Evolutionary conservation across 192 early-diverging fungal species (phyloP).

Genomic region (Chytriomyces sp.): DNA sequence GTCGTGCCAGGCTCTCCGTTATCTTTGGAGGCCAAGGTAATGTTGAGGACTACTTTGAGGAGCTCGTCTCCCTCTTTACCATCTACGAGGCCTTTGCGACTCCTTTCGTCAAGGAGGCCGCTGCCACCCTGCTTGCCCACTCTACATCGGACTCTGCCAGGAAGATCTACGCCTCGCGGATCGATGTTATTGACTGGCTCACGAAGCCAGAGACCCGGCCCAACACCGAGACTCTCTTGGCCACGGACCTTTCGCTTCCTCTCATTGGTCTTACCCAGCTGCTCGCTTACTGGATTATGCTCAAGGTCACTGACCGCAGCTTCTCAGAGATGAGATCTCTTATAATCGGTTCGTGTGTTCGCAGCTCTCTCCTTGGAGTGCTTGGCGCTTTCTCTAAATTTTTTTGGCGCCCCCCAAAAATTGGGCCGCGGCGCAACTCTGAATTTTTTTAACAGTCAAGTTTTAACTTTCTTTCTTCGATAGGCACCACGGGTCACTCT

Average conservation of each 20-base stretch:
- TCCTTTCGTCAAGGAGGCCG: conserved; percentile 67
- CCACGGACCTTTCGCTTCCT: conserved; percentile 80
- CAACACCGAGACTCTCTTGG: conserved; percentile 75
- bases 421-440: neutral
- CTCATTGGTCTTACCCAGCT: conserved; percentile 91
- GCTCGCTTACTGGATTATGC: conserved; percentile 83
- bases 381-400: conserved; percentile 12
- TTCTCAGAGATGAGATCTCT: conserved; percentile 52
- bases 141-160: conserved; percentile 40
- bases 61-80: conserved; percentile 75
- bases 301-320: conserved; percentile 57
- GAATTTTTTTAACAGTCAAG: neutral
- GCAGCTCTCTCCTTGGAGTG: conserved; percentile 9
- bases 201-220: conserved; percentile 75
- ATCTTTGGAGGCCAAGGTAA: conserved; percentile 97
- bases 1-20: conserved; percentile 70
- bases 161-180: conserved; percentile 35
- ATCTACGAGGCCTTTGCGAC: conserved; percentile 79
- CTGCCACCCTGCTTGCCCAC: conserved; percentile 67
- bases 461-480: neutral
- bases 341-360: conserved; percentile 46
- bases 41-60: conserved; percentile 92
- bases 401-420: neutral
- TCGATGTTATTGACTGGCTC: conserved; percentile 87
- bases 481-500: conserved; percentile 82